These are phyloP conservation scores for Tolypocladium pustulatum DNA, from an alignment of 2,329 filamentous ascomycete genomes.

Conservation along the genomic window DNA sequence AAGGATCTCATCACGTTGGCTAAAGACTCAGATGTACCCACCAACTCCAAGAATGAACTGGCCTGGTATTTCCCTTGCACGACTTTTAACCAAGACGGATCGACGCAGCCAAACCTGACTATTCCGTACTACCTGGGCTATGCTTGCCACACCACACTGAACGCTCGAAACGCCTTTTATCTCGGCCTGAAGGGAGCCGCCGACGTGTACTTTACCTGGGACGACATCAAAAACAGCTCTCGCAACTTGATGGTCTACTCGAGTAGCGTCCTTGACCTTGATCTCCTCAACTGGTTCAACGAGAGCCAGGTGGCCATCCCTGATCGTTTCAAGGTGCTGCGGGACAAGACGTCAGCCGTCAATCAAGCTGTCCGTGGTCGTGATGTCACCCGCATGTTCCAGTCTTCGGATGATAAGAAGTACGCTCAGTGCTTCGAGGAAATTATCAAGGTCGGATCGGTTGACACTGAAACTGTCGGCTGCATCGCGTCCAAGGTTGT, in stretches of 20 bases:
- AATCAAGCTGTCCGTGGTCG: conserved; percentile 64
- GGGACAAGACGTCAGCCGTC: conserved; percentile 49
- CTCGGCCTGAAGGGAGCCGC: conserved; percentile 53
- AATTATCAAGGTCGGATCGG: conserved; percentile 89
- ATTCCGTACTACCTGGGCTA: conserved; percentile 73
- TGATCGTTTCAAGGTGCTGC: conserved; percentile 66
- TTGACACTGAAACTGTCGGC: conserved; percentile 92
- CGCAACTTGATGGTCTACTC: conserved; percentile 93
- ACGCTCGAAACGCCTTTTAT: conserved; percentile 67
- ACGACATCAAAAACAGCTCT: conserved; percentile 78
- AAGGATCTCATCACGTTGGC: conserved; percentile 76
- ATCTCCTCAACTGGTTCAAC: conserved; percentile 88
- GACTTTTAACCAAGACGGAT: conserved; percentile 89
- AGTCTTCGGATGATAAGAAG: conserved; percentile 66
- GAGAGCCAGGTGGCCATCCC: conserved; percentile 67
- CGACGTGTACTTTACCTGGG: conserved; percentile 94
- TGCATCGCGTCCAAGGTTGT: conserved; percentile 98
- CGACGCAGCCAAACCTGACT: conserved; percentile 63
- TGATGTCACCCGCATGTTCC: conserved; percentile 83
- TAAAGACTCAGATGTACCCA: conserved; percentile 65
- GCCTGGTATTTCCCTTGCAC: conserved; percentile 97
- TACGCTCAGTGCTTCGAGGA: conserved; percentile 81
- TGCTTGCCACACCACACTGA: conserved; percentile 70
- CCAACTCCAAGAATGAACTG: conserved; percentile 59
- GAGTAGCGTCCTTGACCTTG: conserved; percentile 81